phyloP scores from a whole-genome alignment of 768 basidiomycete species.

The Pisolithus orientalis region DNA sequence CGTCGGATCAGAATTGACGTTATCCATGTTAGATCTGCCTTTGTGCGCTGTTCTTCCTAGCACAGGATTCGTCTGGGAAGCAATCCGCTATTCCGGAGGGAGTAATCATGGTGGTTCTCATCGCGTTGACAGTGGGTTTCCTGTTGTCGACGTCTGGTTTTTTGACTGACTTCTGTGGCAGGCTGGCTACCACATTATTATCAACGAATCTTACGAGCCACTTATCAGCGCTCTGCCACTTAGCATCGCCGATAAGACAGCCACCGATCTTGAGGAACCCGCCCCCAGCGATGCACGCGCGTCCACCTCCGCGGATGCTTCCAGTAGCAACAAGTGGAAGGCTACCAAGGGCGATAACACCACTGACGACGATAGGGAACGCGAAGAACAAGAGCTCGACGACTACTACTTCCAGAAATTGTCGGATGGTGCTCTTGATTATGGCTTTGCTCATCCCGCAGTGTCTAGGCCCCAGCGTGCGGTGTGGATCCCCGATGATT shows the following conservation, averaged over 20 bases:
- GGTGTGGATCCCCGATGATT: slow-evolving; percentile 83
- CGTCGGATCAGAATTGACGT: neutral
- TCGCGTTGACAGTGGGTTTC: slow-evolving; percentile 67
- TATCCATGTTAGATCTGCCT: slow-evolving; percentile 47
- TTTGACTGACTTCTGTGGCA: slow-evolving; percentile 18
- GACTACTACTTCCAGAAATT: slow-evolving; percentile 20
- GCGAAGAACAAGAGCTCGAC: slow-evolving; percentile 8
- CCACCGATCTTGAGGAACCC: slow-evolving; percentile 26
- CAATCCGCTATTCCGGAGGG: slow-evolving; percentile 67
- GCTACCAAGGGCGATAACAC: slow-evolving; percentile 11
- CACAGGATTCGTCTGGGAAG: slow-evolving; percentile 44
- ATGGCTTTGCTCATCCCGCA: slow-evolving; percentile 88
- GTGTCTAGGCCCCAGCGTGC: slow-evolving; percentile 63
- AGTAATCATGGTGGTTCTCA: slow-evolving; percentile 78
- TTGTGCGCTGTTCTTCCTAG: slow-evolving; percentile 87
- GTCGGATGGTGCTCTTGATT: slow-evolving; percentile 30
- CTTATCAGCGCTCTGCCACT: slow-evolving; percentile 71
- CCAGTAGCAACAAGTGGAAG: neutral
- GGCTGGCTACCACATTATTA: slow-evolving; percentile 67
- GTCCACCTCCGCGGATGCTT: neutral
- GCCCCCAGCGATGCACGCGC: neutral
- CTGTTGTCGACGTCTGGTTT: neutral
- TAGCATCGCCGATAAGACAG: slow-evolving; percentile 67
- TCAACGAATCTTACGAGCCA: slow-evolving; percentile 77
- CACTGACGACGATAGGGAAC: slow-evolving; percentile 1